Percentiles rank a stretch among this genome's conserved stretches.
These are phyloP conservation scores for Coemansia sp. DNA, from an alignment of 192 early-diverging fungal species.

Conservation along the genomic window DNA sequence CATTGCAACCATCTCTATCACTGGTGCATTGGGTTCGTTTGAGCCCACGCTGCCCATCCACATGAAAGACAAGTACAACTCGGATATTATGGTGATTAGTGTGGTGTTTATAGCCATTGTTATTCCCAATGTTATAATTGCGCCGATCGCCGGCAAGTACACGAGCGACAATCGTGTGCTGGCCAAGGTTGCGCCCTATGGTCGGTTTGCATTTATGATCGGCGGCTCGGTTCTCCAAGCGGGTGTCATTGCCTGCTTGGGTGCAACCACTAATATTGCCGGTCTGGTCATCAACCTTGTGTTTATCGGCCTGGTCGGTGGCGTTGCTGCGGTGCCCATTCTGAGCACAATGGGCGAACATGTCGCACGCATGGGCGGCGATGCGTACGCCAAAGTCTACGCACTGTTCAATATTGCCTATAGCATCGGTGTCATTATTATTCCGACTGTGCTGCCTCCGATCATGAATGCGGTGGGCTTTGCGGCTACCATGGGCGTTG, in stretches of 20 bases:
- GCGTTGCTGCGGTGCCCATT: constrained; percentile 57
- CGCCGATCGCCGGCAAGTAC: constrained; percentile 57
- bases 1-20: constrained; percentile 39
- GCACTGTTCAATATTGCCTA: constrained; percentile 78
- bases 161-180: constrained; percentile 39
- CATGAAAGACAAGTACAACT: constrained; percentile 31
- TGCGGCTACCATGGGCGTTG: constrained; percentile 54
- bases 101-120: constrained; percentile 69
- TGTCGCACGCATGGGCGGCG: constrained; percentile 63
- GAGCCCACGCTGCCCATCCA: constrained; percentile 51
- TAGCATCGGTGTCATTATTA: constrained; percentile 71
- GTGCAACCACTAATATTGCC: constrained; percentile 37
- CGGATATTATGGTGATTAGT: constrained; percentile 28
- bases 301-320: constrained; percentile 27
- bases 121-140: constrained; percentile 63
- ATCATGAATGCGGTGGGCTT: constrained; percentile 60
- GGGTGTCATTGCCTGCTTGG: constrained; percentile 48
- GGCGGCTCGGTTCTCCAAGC: constrained; percentile 36
- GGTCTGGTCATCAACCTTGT: constrained; percentile 41
- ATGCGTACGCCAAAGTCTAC: constrained; percentile 62
- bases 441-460: constrained; percentile 65
- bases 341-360: constrained; percentile 69
- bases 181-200: constrained; percentile 31
- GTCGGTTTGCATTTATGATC: constrained; percentile 44
- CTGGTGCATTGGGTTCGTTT: constrained; percentile 36